phyloP scores from a whole-genome alignment of 2,329 filamentous ascomycete species.

The Elsinoe ampelina region DNA sequence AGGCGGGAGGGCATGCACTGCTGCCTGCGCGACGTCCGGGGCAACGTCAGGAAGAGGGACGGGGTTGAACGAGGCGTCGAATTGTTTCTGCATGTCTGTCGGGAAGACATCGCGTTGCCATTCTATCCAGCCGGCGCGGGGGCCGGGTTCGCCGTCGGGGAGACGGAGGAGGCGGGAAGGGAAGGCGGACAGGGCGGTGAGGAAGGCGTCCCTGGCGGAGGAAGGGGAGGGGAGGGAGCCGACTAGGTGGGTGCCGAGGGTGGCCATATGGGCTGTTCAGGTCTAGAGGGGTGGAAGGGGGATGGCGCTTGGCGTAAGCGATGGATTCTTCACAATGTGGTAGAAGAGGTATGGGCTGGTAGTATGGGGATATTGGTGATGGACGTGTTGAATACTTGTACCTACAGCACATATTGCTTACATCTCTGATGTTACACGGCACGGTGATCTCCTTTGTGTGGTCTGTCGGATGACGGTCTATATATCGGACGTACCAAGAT shows the following conservation, averaged over 20 bases:
- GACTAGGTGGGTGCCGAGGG: constrained; percentile 27
- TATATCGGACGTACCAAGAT: neutral
- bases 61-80: neutral
- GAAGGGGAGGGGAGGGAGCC: constrained; percentile 31
- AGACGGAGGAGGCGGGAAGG: constrained; percentile 30
- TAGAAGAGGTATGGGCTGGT: too few species aligned
- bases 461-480: neutral
- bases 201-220: constrained; percentile 27
- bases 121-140: constrained; percentile 26
- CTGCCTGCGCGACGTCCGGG: constrained; percentile 8
- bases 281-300: too few species aligned
- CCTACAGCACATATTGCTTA: too few species aligned
- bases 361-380: too few species aligned
- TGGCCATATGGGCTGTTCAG: too few species aligned
- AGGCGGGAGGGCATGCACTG: constrained; percentile 12
- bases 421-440: too few species aligned
- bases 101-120: constrained; percentile 29
- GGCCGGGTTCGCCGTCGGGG: constrained; percentile 35
- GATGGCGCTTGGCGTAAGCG: neutral
- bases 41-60: neutral
- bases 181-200: constrained; percentile 22
- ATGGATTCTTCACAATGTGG: too few species aligned
- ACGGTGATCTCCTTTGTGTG: too few species aligned
- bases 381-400: too few species aligned
- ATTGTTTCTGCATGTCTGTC: constrained; percentile 7